Percentiles rank a stretch among this genome's conserved stretches.
These are phyloP conservation scores for Talaromyces borbonicus DNA, from an alignment of 495 filamentous ascomycete genomes.

Conservation along the genomic window DNA sequence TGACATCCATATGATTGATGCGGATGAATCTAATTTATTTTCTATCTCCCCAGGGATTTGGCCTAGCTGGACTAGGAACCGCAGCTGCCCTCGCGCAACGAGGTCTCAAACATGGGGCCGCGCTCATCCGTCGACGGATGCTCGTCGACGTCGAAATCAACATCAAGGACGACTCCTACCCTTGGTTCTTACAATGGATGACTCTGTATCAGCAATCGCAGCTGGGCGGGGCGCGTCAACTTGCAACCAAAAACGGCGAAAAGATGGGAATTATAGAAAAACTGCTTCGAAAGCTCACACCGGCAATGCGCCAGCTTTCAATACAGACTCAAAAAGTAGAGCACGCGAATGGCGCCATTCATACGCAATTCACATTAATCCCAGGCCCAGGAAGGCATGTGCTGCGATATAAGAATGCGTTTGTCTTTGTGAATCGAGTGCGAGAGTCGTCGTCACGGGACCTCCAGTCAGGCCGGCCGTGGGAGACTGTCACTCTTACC, in stretches of 20 bases:
- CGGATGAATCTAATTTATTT: too few species aligned
- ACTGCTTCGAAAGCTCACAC: constrained; percentile 49
- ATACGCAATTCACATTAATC: constrained; percentile 77
- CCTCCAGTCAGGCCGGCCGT: constrained; percentile 71
- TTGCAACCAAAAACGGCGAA: constrained; percentile 14
- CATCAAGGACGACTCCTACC: constrained; percentile 84
- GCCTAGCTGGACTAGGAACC: constrained; percentile 79
- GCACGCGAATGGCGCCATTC: constrained; percentile 52
- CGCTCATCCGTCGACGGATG: constrained; percentile 70
- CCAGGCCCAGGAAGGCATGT: constrained; percentile 84
- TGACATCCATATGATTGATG: background rate
- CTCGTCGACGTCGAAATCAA: constrained; percentile 93
- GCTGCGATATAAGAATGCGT: constrained; percentile 73
- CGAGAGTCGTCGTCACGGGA: constrained; percentile 64
- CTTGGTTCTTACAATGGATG: constrained; percentile 92
- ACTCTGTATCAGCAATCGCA: constrained; percentile 63
- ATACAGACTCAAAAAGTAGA: constrained; percentile 55
- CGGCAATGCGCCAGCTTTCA: constrained; percentile 55
- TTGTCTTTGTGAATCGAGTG: constrained; percentile 75
- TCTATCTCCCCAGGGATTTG: constrained; percentile 51
- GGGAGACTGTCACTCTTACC: constrained; percentile 89
- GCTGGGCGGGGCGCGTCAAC: constrained; percentile 26
- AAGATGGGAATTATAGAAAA: constrained; percentile 39
- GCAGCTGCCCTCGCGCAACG: constrained; percentile 65
- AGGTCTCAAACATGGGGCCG: constrained; percentile 55